phyloP scores from a whole-genome alignment of 2,329 filamentous ascomycete species.

The Penicillium psychrosexuale region DNA sequence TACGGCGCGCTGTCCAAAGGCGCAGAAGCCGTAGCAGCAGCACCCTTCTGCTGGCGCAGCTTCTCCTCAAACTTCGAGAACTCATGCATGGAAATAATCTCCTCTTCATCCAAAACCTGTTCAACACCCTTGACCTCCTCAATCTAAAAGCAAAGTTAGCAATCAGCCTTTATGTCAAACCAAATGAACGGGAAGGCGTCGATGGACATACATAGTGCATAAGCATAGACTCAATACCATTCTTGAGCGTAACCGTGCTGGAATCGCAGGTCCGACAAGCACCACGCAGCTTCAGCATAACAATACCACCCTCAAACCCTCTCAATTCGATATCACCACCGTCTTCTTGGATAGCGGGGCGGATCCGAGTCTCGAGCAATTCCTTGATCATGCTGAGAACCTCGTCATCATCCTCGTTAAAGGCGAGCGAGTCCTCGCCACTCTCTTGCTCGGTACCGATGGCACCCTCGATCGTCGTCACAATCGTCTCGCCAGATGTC shows the following conservation, averaged over 20 bases:
- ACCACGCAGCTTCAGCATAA: slow-evolving; percentile 81
- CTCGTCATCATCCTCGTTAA: slow-evolving; percentile 88
- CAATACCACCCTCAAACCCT: slow-evolving; percentile 81
- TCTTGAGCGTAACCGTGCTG: slow-evolving; percentile 94
- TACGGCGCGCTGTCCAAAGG: slow-evolving; percentile 51
- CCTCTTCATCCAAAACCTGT: slow-evolving; percentile 87
- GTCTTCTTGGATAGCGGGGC: slow-evolving; percentile 94
- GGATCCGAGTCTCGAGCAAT: slow-evolving; percentile 87
- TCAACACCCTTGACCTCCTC: slow-evolving; percentile 92
- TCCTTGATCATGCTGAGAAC: slow-evolving; percentile 99
- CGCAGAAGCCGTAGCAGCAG: slow-evolving; percentile 51
- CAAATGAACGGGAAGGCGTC: background rate
- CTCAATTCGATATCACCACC: slow-evolving; percentile 95
- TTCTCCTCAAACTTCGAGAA: slow-evolving; percentile 96
- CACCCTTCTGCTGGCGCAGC: slow-evolving; percentile 57
- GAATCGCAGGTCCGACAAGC: slow-evolving; percentile 96
- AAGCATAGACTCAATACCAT: slow-evolving; percentile 96
- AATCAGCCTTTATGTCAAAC: background rate
- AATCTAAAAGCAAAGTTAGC: slow-evolving; percentile 57
- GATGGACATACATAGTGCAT: slow-evolving; percentile 78
- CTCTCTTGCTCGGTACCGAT: slow-evolving; percentile 50
- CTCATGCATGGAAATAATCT: slow-evolving; percentile 79
- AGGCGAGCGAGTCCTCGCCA: slow-evolving; percentile 69
- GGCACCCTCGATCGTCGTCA: slow-evolving; percentile 64
- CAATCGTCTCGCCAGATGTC: slow-evolving; percentile 76